Evolutionary conservation across 73 alveolate genomes (phyloP), one percentile per base, ranked within the genome.

Genomic region (Stentor roeselii): DNA sequence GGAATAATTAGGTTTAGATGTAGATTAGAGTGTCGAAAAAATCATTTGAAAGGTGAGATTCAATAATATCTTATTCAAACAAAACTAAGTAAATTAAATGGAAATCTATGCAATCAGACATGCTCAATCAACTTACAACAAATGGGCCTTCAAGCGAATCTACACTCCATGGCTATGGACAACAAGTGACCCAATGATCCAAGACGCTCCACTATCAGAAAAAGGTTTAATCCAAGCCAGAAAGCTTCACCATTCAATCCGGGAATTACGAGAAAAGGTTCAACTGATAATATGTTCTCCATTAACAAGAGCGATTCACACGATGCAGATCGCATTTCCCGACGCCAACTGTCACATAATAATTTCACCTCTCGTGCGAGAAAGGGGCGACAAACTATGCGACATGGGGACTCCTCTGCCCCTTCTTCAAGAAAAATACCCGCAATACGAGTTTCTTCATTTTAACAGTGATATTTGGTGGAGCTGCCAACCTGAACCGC

Each of bases 231-330:
- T 11, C 41, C 80, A 67, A 34, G 37, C 80, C 37, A 0, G 15
- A 1, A 67, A 67, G 34, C 41, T 32, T 27, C 21, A 32, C 1
- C 0, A 67, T 1, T 21, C n/a, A 67, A 21, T 11, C 34, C 42
- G 42, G 34, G 80, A 67, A 21, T 27, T 67, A 21, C 15, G 15
- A 30, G 37, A 67, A 32, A 67, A 32, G 34, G 37, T 40, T 30
- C 42, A 67, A 67, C 37, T 67, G 37, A 67, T 67, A 21, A 67
- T 67, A 21, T 67, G 80, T 32, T 67, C 80, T 21, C 80, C 80
- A 30, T 34, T 67, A 2, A 21, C 80, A n/a, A n/a, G 80, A 32
- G 37, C 80, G 27, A 67, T 67, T 34, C n/a, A 21, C 27, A 67
- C 80, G 1, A 67, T 67, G 80, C 80, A 67, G 37, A 27, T 21